Evolutionary conservation across 2,329 filamentous ascomycete genomes (phyloP).

Genomic region (Plenodomus lindquistii): DNA sequence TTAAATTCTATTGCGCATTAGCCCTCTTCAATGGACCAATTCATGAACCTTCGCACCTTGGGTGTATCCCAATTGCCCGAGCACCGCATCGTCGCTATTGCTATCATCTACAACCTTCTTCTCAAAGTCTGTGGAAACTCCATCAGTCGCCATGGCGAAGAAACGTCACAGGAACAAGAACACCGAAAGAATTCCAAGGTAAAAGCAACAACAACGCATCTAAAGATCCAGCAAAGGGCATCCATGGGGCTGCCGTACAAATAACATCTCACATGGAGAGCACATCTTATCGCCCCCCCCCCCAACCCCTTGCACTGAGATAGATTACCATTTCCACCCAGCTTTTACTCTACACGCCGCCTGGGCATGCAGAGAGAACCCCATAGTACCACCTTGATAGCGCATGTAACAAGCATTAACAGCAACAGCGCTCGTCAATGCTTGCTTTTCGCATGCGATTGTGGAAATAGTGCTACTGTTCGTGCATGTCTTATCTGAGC

Average conservation of each 20-base stretch:
- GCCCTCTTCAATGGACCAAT: not conserved
- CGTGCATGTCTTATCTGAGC: conserved; percentile 23
- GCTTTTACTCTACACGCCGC: too few relatives aligned
- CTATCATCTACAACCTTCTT: conserved; percentile 27
- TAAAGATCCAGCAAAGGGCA: too few relatives aligned
- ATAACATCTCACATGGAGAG: too few relatives aligned
- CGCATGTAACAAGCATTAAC: conserved; percentile 2
- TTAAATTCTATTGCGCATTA: conserved; percentile 53
- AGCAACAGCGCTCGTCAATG: not conserved
- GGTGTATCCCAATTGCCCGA: conserved; percentile 48
- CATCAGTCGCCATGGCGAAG: conserved; percentile 8
- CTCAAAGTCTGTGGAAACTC: conserved; percentile 14
- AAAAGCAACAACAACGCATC: too few relatives aligned
- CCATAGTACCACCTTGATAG: not conserved
- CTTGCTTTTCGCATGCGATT: not conserved
- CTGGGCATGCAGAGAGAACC: too few relatives aligned
- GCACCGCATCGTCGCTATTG: conserved; percentile 44
- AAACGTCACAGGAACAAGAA: not conserved
- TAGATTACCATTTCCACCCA: too few relatives aligned
- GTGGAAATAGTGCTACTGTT: conserved; percentile 7
- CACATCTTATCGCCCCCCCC: too few relatives aligned
- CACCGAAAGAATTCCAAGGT: too few relatives aligned
- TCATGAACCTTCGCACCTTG: conserved; percentile 29
- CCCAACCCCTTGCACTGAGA: too few relatives aligned
- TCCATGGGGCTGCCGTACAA: too few relatives aligned